Evolutionary conservation across 306 rosid species (phyloP).

Genomic region (Vigna mungo): DNA sequence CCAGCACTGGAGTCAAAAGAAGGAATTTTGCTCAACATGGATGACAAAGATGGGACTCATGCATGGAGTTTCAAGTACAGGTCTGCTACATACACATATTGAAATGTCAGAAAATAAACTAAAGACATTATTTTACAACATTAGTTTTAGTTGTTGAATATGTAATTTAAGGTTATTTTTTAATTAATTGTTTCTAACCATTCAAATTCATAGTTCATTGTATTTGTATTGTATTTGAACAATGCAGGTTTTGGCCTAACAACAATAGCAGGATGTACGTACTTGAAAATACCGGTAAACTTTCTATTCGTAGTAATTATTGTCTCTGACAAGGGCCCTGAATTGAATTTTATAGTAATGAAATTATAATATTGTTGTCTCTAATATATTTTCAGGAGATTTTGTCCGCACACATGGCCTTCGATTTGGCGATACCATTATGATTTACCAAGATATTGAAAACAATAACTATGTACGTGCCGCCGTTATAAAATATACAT

Average conservation of each 20-base stretch:
- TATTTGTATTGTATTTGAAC: not conserved
- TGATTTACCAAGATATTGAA: slow-evolving; percentile 69
- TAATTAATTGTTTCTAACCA: slow-evolving; percentile 10
- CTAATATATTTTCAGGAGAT: slow-evolving; percentile 64
- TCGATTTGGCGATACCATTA: slow-evolving; percentile 75
- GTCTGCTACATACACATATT: slow-evolving; percentile 42
- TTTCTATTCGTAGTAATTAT: too few relatives aligned
- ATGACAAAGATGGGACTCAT: slow-evolving; percentile 88
- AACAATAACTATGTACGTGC: slow-evolving; percentile 70
- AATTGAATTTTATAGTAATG: not conserved
- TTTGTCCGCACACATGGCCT: slow-evolving; percentile 80
- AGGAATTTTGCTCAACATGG: slow-evolving; percentile 79
- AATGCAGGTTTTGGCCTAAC: slow-evolving; percentile 93
- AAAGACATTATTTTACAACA: not conserved
- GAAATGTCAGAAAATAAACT: not conserved
- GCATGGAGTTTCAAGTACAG: slow-evolving; percentile 97
- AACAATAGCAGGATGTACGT: slow-evolving; percentile 97
- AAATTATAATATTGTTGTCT: not conserved
- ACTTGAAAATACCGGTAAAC: slow-evolving; percentile 90
- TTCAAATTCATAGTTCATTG: not conserved
- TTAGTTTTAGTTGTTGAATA: too few relatives aligned
- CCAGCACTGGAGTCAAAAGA: slow-evolving; percentile 89
- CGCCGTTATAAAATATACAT: not conserved
- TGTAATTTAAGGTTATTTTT: not conserved
- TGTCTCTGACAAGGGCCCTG: too few relatives aligned